A percentile compares a stretch with the other conserved stretches of the same genome.
phyloP scores from a whole-genome alignment of 192 early-diverging fungal genomes.

The Paraglomus brasilianum region DNA sequence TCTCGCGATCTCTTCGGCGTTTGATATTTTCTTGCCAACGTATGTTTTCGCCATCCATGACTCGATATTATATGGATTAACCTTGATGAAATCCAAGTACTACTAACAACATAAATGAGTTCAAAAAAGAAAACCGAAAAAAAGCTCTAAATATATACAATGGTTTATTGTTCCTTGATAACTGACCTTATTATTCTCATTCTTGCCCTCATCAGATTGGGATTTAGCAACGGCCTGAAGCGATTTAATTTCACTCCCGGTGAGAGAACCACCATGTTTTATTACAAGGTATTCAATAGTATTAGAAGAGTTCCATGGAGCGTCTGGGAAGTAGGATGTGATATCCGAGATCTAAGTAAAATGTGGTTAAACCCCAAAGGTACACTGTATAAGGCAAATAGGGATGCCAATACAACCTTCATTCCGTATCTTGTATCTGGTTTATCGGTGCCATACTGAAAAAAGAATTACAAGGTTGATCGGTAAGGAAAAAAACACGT shows the following conservation, averaged over 20 bases:
- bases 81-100: conserved; percentile 39
- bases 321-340: conserved; percentile 35
- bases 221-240: too few species aligned
- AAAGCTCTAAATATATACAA: conserved; percentile 22
- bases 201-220: background rate
- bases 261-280: conserved; percentile 40
- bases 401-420: conserved; percentile 46
- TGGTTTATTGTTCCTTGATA: conserved; percentile 18
- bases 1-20: conserved; percentile 7
- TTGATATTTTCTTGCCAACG: conserved; percentile 29
- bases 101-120: too few species aligned
- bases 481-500: background rate
- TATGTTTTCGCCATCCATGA: conserved; percentile 42
- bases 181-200: conserved; percentile 14
- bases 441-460: conserved; percentile 85
- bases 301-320: conserved; percentile 23
- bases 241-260: conserved; percentile 35
- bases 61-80: conserved; percentile 46
- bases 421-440: conserved; percentile 84
- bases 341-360: conserved; percentile 38
- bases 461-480: background rate
- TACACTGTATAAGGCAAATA: background rate
- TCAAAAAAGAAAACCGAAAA: background rate
- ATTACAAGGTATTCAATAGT: conserved; percentile 55
- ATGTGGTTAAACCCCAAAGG: background rate